A percentile compares a stretch with the other conserved stretches of the same genome.
Evolutionary conservation across 768 basidiomycete genomes (phyloP).

Genomic region (Tremella mesenterica): DNA sequence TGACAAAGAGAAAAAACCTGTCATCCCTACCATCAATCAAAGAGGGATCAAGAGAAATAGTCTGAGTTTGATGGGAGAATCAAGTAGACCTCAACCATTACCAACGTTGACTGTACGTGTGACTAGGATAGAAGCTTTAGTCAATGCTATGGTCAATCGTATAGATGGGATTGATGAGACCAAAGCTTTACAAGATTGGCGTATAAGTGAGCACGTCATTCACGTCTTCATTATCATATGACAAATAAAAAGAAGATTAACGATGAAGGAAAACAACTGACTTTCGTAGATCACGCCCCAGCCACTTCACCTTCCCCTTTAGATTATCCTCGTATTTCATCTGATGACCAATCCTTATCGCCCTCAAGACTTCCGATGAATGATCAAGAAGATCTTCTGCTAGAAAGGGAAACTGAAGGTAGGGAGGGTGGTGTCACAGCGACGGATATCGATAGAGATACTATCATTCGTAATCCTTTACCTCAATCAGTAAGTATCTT

Average conservation of each 20-base stretch:
- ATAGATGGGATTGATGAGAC: slow-evolving; percentile 28
- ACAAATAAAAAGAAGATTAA: too few species aligned
- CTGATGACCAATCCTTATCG: slow-evolving; percentile 1
- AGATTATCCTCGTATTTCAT: background rate
- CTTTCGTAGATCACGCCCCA: slow-evolving; percentile 25
- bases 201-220: slow-evolving; percentile 26
- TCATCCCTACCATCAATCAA: background rate
- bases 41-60: background rate
- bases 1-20: background rate
- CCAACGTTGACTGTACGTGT: slow-evolving; percentile 33
- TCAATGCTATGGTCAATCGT: slow-evolving; percentile 33
- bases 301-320: slow-evolving; percentile 22
- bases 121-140: slow-evolving; percentile 24
- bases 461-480: slow-evolving; percentile 24
- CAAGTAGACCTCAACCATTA: slow-evolving; percentile 7
- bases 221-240: background rate
- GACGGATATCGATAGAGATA: slow-evolving; percentile 23
- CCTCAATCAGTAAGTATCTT: slow-evolving; percentile 23
- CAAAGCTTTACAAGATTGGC: slow-evolving; percentile 29
- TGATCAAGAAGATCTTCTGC: background rate
- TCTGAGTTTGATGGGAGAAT: background rate
- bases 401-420: background rate
- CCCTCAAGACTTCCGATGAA: slow-evolving; percentile 3
- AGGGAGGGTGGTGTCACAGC: slow-evolving; percentile 5
- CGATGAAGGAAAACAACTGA: too few species aligned